These are phyloP conservation scores for Fraxinus anomala DNA, from an alignment of 257 asterid genomes.

Conservation along the genomic window DNA sequence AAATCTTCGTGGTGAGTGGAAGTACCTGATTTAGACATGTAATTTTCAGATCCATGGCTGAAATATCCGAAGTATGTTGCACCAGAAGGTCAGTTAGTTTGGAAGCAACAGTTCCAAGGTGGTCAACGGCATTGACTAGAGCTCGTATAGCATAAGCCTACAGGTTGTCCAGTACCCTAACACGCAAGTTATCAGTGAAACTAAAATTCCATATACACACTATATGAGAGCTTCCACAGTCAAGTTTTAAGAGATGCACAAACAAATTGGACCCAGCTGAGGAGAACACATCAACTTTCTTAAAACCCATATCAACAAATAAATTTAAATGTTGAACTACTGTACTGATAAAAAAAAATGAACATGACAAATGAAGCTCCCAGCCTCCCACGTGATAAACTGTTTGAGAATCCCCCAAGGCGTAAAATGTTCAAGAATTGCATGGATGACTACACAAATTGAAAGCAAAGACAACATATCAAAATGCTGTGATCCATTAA, in stretches of 20 bases:
- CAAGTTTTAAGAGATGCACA: not conserved
- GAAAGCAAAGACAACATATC: not conserved
- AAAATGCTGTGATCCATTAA: not conserved
- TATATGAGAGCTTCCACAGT: not conserved
- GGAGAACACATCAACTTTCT: constrained; percentile 1
- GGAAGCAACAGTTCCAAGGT: constrained; percentile 90
- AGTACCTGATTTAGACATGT: constrained; percentile 75
- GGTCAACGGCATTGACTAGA: constrained; percentile 92
- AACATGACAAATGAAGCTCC: not conserved
- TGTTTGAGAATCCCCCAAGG: not conserved
- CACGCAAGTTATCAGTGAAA: not conserved
- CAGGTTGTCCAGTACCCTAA: constrained; percentile 58
- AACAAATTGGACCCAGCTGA: not conserved
- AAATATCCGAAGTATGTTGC: constrained; percentile 66
- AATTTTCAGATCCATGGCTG: constrained; percentile 69
- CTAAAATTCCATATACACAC: no score
- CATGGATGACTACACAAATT: not conserved
- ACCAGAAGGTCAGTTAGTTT: constrained; percentile 80
- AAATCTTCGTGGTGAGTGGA: not conserved
- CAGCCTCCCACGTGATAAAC: not conserved
- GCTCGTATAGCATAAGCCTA: constrained; percentile 91
- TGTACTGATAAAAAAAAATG: no score
- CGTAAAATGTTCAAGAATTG: not conserved
- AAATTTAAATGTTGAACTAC: no score
- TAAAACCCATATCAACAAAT: not conserved